Percentiles rank a stretch among this genome's conserved stretches.
Evolutionary conservation across 257 asterid species (phyloP).

Genomic region (Thymus quinquecostatus): DNA sequence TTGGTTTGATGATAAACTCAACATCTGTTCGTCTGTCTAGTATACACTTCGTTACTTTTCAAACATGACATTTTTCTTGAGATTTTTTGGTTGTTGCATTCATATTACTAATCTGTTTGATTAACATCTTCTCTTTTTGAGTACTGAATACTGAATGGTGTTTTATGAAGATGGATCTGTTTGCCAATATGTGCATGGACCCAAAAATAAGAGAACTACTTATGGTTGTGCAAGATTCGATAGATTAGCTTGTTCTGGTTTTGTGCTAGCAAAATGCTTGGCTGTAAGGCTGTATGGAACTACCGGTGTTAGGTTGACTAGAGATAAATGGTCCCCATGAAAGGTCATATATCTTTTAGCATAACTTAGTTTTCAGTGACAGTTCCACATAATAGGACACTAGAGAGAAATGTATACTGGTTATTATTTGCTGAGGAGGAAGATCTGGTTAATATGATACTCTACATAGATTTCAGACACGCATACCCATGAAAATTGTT

Average conservation of each 20-base stretch:
- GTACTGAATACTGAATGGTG: conserved; percentile 14
- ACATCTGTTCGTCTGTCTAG: conserved; percentile 8
- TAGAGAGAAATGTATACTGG: conserved; percentile 3
- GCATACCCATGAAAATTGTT: background rate
- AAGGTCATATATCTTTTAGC: background rate
- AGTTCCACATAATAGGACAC: background rate
- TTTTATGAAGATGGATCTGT: background rate
- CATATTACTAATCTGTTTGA: background rate
- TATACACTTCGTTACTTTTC: background rate
- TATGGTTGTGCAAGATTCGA: conserved; percentile 6
- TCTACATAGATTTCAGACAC: background rate
- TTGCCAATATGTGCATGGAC: conserved; percentile 9
- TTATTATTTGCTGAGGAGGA: conserved; percentile 15
- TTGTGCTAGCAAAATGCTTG: background rate
- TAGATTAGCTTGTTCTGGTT: conserved; percentile 20
- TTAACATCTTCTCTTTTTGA: background rate
- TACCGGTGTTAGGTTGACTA: background rate
- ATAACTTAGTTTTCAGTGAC: background rate
- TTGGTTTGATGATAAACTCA: conserved; percentile 10
- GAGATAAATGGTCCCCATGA: no score
- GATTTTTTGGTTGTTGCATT: conserved; percentile 2
- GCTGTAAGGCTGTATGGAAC: conserved; percentile 6
- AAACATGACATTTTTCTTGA: conserved; percentile 12
- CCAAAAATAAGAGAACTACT: conserved; percentile 17
- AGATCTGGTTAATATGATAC: background rate